Evolutionary conservation across 2,329 filamentous ascomycete species (phyloP).

Genomic region (Huntiella moniliformis): DNA sequence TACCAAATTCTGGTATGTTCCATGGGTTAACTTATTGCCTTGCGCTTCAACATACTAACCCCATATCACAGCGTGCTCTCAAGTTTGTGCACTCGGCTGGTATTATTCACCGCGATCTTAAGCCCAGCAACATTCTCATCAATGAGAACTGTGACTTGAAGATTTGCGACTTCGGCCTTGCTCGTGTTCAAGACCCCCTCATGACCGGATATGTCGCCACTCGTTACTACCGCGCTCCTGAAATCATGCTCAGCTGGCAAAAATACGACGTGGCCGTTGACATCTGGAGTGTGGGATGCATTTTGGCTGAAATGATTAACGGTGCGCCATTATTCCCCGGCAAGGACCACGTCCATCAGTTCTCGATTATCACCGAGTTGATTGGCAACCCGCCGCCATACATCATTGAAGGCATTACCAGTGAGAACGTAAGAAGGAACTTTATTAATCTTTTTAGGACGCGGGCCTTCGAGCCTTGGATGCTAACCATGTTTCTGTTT

Average conservation of each 20-base stretch:
- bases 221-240: slow-evolving; percentile 92
- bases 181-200: slow-evolving; percentile 94
- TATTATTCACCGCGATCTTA: slow-evolving; percentile 91
- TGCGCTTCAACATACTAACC: not conserved
- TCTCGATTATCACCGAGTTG: slow-evolving; percentile 97
- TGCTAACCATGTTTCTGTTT: not conserved
- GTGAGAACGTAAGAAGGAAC: slow-evolving; percentile 59
- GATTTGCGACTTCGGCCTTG: slow-evolving; percentile 96
- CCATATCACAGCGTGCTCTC: slow-evolving; percentile 54
- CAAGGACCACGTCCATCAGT: slow-evolving; percentile 98
- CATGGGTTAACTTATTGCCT: not conserved
- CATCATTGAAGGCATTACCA: slow-evolving; percentile 96
- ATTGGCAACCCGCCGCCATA: slow-evolving; percentile 92
- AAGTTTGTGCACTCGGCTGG: slow-evolving; percentile 99
- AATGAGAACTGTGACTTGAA: slow-evolving; percentile 99
- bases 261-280: slow-evolving; percentile 99
- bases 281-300: slow-evolving; percentile 97
- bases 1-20: slow-evolving; percentile 85
- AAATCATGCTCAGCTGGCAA: slow-evolving; percentile 99
- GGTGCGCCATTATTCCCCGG: slow-evolving; percentile 96
- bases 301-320: slow-evolving; percentile 98
- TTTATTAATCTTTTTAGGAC: not conserved
- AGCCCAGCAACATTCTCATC: slow-evolving; percentile 96
- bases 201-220: slow-evolving; percentile 99
- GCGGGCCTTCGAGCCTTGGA: not conserved